A percentile compares a stretch with the other conserved stretches of the same genome.
These are phyloP conservation scores for Ceratocystiopsis brevicomis DNA, from an alignment of 2,329 filamentous ascomycete genomes.

Conservation along the genomic window DNA sequence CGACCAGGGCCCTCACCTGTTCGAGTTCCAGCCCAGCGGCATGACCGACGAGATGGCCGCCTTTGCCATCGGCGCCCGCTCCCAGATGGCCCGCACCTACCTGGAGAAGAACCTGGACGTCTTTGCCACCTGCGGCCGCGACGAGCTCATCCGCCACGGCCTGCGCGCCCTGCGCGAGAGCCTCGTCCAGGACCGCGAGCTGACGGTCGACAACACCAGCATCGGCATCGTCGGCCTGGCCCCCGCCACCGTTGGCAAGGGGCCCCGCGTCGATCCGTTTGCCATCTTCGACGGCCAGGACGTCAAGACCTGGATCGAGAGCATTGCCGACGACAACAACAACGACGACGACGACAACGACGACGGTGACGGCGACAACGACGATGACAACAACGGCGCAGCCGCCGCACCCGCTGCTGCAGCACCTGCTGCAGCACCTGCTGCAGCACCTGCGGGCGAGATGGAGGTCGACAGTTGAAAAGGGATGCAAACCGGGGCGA, in stretches of 20 bases:
- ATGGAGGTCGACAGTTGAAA: conserved; percentile 26
- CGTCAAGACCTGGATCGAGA: conserved; percentile 70
- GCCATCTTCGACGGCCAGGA: conserved; percentile 81
- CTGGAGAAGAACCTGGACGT: conserved; percentile 77
- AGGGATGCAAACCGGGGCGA: neutral
- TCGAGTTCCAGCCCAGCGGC: conserved; percentile 92
- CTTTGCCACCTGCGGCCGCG: conserved; percentile 57
- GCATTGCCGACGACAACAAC: conserved; percentile 38
- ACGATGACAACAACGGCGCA: conserved; percentile 23
- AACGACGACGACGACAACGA: conserved; percentile 23
- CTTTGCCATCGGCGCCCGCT: conserved; percentile 86
- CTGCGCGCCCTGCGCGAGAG: conserved; percentile 86
- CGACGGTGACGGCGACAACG: conserved; percentile 25
- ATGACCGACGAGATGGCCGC: conserved; percentile 96
- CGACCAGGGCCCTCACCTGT: conserved; percentile 83
- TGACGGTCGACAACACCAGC: conserved; percentile 93
- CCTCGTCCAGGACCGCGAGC: conserved; percentile 87
- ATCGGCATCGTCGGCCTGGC: conserved; percentile 61
- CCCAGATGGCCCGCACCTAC: conserved; percentile 95
- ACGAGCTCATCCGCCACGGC: conserved; percentile 81
- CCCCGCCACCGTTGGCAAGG: conserved; percentile 37
- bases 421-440: conserved; percentile 15
- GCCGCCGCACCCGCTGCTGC: conserved; percentile 20
- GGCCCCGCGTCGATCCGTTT: conserved; percentile 50
- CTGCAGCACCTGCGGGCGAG: conserved; percentile 11